Percentiles rank a stretch among this genome's conserved stretches.
Evolutionary conservation across 768 basidiomycete genomes (phyloP).

Genomic region (Leccinum obscurum): DNA sequence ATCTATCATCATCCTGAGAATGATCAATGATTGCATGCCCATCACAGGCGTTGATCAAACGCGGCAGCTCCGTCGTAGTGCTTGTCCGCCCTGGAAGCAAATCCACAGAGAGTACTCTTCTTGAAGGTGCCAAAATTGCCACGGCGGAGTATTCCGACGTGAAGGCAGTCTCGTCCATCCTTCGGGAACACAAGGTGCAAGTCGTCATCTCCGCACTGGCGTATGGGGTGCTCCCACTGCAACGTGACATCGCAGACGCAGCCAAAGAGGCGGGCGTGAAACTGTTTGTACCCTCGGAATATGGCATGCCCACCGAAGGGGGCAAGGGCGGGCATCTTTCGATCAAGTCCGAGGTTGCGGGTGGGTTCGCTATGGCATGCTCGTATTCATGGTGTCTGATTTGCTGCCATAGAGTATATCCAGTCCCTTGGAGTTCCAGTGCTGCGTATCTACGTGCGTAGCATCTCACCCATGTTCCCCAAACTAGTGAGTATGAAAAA

Average conservation of each 20-base stretch:
- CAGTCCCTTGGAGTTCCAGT: constrained; percentile 32
- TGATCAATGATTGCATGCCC: neutral
- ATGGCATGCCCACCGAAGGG: constrained; percentile 36
- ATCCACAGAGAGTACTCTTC: constrained; percentile 24
- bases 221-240: constrained; percentile 26
- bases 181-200: constrained; percentile 35
- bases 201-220: constrained; percentile 37
- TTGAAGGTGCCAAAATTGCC: constrained; percentile 29
- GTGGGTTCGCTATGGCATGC: constrained; percentile 12
- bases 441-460: constrained; percentile 35
- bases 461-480: too few species aligned
- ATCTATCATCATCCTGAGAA: neutral
- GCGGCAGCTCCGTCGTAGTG: constrained; percentile 27
- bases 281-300: constrained; percentile 42
- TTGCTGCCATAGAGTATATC: constrained; percentile 25
- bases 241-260: constrained; percentile 34
- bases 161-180: constrained; percentile 23
- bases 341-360: constrained; percentile 31
- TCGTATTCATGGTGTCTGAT: neutral
- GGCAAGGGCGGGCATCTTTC: constrained; percentile 26
- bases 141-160: constrained; percentile 32
- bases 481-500: neutral
- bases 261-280: constrained; percentile 38
- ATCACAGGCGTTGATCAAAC: constrained; percentile 22
- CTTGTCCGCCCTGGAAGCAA: constrained; percentile 26